These are phyloP conservation scores for Hansfordia pulvinata DNA, from an alignment of 2,329 filamentous ascomycete species.

Conservation along the genomic window DNA sequence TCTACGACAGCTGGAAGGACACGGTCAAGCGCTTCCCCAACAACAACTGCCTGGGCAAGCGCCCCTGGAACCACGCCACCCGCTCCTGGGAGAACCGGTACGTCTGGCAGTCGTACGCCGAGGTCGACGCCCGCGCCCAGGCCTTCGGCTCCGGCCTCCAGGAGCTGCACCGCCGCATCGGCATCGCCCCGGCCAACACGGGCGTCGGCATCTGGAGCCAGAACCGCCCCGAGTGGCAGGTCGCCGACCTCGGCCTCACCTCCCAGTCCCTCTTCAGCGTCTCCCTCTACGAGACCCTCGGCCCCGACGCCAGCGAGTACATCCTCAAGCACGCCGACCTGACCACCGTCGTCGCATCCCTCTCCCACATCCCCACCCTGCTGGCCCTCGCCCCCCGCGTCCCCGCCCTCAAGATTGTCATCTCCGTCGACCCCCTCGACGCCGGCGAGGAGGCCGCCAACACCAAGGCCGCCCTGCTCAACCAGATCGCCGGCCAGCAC, in stretches of 20 bases:
- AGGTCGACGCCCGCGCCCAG: conserved; percentile 65
- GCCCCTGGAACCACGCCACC: conserved; percentile 63
- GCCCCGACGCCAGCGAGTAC: conserved; percentile 81
- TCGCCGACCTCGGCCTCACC: conserved; percentile 77
- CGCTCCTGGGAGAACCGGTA: conserved; percentile 64
- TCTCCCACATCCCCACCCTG: conserved; percentile 69
- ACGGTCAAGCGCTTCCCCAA: conserved; percentile 49
- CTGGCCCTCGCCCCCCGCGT: conserved; percentile 67
- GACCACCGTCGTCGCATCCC: conserved; percentile 59
- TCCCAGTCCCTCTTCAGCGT: conserved; percentile 83
- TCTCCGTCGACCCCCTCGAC: conserved; percentile 75
- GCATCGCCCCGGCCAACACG: conserved; percentile 52
- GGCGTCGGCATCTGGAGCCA: conserved; percentile 77
- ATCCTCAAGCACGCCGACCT: conserved; percentile 87
- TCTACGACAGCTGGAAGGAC: conserved; percentile 70
- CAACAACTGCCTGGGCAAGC: conserved; percentile 63
- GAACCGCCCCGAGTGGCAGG: conserved; percentile 82
- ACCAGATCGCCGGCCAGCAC: conserved; percentile 56
- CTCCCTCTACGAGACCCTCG: conserved; percentile 91
- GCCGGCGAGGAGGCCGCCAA: conserved; percentile 62
- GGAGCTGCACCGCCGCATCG: conserved; percentile 62
- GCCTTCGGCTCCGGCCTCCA: conserved; percentile 79
- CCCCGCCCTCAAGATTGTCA: conserved; percentile 73
- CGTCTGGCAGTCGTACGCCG: conserved; percentile 70
- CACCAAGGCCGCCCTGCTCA: conserved; percentile 69